Evolutionary conservation across 2,329 filamentous ascomycete species (phyloP).

Genomic region (Coniella lustricola): DNA sequence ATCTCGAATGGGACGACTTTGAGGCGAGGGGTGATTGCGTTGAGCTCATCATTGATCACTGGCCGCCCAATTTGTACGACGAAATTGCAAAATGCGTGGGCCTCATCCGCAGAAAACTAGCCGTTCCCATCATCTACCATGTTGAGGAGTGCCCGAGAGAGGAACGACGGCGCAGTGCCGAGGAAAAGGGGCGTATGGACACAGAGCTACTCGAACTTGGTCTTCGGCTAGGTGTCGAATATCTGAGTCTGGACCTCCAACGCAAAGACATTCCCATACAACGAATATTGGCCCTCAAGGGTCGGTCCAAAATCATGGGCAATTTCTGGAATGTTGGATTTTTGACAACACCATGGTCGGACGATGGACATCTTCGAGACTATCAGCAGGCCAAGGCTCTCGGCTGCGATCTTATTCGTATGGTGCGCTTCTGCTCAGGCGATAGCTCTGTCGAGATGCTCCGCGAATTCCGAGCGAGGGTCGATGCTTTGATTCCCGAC

Average conservation of each 20-base stretch:
- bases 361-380: conserved; percentile 42
- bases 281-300: conserved; percentile 44
- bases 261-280: conserved; percentile 42
- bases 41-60: conserved; percentile 53
- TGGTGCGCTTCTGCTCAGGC: conserved; percentile 50
- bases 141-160: conserved; percentile 44
- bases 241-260: conserved; percentile 55
- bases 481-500: conserved; percentile 35
- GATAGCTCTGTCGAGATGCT: conserved; percentile 46
- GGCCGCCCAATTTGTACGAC: conserved; percentile 42
- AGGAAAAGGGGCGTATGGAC: conserved; percentile 39
- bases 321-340: conserved; percentile 43
- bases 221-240: conserved; percentile 59
- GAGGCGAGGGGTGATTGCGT: conserved; percentile 54
- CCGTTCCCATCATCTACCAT: conserved; percentile 50
- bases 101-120: conserved; percentile 47
- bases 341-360: conserved; percentile 46
- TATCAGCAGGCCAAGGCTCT: conserved; percentile 48
- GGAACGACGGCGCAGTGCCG: conserved; percentile 30
- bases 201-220: conserved; percentile 55
- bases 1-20: conserved; percentile 44
- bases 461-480: conserved; percentile 42
- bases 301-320: conserved; percentile 54
- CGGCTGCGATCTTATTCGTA: conserved; percentile 55
- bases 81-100: conserved; percentile 49